phyloP scores from a whole-genome alignment of 495 filamentous ascomycete species.

The Thermochaetoides thermophila region DNA sequence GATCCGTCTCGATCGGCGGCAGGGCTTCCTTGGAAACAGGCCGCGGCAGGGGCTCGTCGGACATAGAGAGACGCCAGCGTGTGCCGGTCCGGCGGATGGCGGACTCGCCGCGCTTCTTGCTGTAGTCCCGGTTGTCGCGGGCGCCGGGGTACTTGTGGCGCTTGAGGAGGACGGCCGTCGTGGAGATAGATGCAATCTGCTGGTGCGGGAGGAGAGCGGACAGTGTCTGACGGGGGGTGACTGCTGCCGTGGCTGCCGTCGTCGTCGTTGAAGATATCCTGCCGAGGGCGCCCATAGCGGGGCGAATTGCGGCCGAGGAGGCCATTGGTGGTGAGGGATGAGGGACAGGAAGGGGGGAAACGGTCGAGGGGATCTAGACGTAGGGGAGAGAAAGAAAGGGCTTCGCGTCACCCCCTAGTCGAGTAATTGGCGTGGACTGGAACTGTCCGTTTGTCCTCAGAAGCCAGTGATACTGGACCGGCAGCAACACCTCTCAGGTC shows the following conservation, averaged over 20 bases:
- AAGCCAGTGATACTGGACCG: too few species aligned
- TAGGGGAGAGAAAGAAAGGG: background rate
- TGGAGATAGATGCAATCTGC: constrained; percentile 20
- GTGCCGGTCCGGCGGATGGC: constrained; percentile 64
- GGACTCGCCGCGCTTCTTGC: constrained; percentile 62
- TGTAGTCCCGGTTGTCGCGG: constrained; percentile 42
- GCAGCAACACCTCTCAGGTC: constrained; percentile 1
- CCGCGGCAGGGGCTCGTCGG: constrained; percentile 55
- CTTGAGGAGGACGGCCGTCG: constrained; percentile 20
- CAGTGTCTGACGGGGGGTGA: background rate
- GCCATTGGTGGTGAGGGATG: constrained; percentile 19
- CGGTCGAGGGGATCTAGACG: background rate
- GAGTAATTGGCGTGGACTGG: background rate
- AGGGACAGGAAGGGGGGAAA: background rate
- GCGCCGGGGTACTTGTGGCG: constrained; percentile 21
- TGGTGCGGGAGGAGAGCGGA: constrained; percentile 4
- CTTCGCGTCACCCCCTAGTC: constrained; percentile 1
- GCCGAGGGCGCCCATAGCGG: constrained; percentile 22
- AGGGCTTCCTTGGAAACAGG: constrained; percentile 56
- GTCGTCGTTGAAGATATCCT: too few species aligned
- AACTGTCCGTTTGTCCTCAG: background rate
- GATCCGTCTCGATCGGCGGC: constrained; percentile 40
- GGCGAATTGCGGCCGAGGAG: constrained; percentile 27
- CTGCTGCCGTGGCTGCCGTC: background rate
- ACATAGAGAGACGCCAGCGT: constrained; percentile 50